Evolutionary conservation across 371 early-diverging fungal species (phyloP), one percentile per base, ranked within the genome.

Genomic region (Mucor circinelloides): DNA sequence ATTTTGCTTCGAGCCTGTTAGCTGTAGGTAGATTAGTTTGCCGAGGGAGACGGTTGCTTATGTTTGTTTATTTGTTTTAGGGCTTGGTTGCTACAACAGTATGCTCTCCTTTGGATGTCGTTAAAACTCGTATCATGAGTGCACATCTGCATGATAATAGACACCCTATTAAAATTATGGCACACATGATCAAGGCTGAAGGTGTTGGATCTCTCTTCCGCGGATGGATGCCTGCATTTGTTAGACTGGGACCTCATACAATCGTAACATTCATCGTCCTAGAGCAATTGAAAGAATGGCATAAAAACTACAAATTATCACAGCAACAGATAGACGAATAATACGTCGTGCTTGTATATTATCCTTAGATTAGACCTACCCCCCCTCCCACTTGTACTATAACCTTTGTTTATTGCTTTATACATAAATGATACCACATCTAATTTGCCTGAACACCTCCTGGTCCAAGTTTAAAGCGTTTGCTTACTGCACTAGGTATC

Each of bases 161-260:
- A 55, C 68, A 69, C n/a, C 68, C 78, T 10, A 21, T 79, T 2
- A 84, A 80, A 36, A 88, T 90, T 19, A 78, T 89, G 74, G 70
- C 78, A 3, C 79, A 85, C 46, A 93, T 92, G 73, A 74, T 84
- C 6, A 69, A 73, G 32, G 76, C 78, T 3, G 97, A 97, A 81
- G 97, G 97, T 1, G 66, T 87, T 0, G n/a, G 64, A 23, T 93
- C 94, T 6, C 74, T 97, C 58, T 93, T 94, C 72, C 94, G 93
- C 78, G 97, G 97, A 34, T 95, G 95, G 95, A 83, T 89, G 27
- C 93, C 94, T 21, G 88, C 93, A 13, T 93, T 90, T 74, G 75
- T 90, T 54, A 84, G 94, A 61, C 83, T 94, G 17, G 94, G 93
- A 3, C 95, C 95, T 23, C 95, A 95, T 66, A 94, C 95, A 25